Evolutionary conservation across 495 filamentous ascomycete species (phyloP).

Genomic region (Hypoxylon lenormandii): DNA sequence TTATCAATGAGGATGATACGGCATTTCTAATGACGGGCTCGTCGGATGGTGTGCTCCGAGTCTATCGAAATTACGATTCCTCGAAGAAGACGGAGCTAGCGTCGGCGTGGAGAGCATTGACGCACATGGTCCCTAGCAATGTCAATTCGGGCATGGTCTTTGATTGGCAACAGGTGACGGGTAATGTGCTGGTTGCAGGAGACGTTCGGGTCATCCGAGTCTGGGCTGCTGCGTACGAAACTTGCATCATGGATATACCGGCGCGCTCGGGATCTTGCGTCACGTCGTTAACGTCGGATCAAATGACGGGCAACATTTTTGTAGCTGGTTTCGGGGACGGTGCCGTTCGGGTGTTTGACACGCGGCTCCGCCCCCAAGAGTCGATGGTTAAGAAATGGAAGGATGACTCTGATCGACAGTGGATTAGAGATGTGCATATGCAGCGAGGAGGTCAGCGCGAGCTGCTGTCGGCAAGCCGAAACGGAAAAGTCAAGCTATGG

Average conservation of each 20-base stretch:
- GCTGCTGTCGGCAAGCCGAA: slow-evolving; percentile 83
- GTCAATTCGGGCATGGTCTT: slow-evolving; percentile 94
- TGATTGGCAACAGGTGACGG: slow-evolving; percentile 98
- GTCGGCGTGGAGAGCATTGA: slow-evolving; percentile 88
- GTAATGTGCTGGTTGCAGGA: slow-evolving; percentile 90
- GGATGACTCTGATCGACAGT: slow-evolving; percentile 81
- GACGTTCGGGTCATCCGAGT: slow-evolving; percentile 95
- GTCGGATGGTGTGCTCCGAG: slow-evolving; percentile 90
- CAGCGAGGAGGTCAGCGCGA: slow-evolving; percentile 94
- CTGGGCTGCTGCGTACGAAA: slow-evolving; percentile 93
- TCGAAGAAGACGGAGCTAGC: slow-evolving; percentile 82
- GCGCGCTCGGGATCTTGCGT: slow-evolving; percentile 96
- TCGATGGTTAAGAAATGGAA: slow-evolving; percentile 96
- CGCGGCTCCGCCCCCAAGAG: slow-evolving; percentile 79
- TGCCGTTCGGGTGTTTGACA: slow-evolving; percentile 94
- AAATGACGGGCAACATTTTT: slow-evolving; percentile 95
- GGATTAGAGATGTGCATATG: slow-evolving; percentile 96
- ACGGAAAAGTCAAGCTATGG: slow-evolving; percentile 95
- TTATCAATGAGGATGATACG: slow-evolving; percentile 98
- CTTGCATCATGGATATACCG: slow-evolving; percentile 92
- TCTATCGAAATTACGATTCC: slow-evolving; percentile 90
- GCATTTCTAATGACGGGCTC: slow-evolving; percentile 93
- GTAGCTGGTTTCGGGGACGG: slow-evolving; percentile 96
- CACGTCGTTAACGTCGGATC: slow-evolving; percentile 93
- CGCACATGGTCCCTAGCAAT: slow-evolving; percentile 89